A percentile compares a stretch with the other conserved stretches of the same genome.
phyloP scores from a whole-genome alignment of 2,329 filamentous ascomycete genomes.

The Didymella sp. region DNA sequence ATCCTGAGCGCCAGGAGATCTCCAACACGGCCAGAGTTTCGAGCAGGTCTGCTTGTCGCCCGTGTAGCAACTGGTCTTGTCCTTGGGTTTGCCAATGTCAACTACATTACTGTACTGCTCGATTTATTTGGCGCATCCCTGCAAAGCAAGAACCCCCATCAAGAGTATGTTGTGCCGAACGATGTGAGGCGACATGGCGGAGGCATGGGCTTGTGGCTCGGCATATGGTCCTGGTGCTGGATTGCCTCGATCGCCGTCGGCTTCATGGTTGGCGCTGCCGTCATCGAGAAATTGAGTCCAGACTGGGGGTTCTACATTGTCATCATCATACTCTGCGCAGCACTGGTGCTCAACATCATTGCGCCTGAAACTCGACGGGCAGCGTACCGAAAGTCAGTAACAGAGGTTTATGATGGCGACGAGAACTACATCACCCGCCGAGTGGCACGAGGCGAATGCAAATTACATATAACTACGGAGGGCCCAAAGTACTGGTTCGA shows the following conservation, averaged over 20 bases:
- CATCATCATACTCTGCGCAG: constrained; percentile 69
- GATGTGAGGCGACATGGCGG: constrained; percentile 78
- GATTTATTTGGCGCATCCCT: constrained; percentile 80
- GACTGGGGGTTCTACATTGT: constrained; percentile 79
- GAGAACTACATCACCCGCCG: constrained; percentile 59
- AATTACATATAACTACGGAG: constrained; percentile 74
- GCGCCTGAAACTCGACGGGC: constrained; percentile 75
- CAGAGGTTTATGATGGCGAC: constrained; percentile 60
- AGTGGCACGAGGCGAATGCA: constrained; percentile 75
- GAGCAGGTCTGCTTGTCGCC: constrained; percentile 67
- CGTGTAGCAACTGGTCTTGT: constrained; percentile 71
- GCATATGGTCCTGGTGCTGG: constrained; percentile 71
- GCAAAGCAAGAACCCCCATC: constrained; percentile 74
- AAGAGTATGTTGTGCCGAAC: constrained; percentile 70
- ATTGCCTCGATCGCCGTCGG: constrained; percentile 75
- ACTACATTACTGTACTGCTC: constrained; percentile 73
- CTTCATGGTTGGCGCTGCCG: constrained; percentile 72
- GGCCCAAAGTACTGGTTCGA: constrained; percentile 80
- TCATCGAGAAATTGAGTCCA: constrained; percentile 69
- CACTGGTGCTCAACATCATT: constrained; percentile 73
- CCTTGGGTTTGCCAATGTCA: constrained; percentile 79
- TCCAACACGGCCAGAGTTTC: constrained; percentile 63
- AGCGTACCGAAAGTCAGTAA: constrained; percentile 71
- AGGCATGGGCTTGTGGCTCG: constrained; percentile 78
- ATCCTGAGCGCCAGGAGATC: constrained; percentile 65